Percentiles rank a stretch among this genome's conserved stretches.
phyloP scores from a whole-genome alignment of 352 stramenopile species.

The Phytophthora ohioensis region DNA sequence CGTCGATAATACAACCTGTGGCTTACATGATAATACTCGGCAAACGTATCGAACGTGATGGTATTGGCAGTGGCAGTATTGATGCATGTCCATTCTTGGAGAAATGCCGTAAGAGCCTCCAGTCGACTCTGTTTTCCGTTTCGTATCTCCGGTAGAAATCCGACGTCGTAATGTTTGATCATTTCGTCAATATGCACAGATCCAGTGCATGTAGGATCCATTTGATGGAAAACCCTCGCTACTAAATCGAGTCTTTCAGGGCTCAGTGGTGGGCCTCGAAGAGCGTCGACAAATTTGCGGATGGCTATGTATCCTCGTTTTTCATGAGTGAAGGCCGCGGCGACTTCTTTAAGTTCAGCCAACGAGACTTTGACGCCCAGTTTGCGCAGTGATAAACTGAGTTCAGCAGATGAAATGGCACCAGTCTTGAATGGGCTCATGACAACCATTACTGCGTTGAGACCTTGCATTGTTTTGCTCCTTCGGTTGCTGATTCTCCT shows the following conservation, averaged over 20 bases:
- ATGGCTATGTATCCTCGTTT: slow-evolving; percentile 62
- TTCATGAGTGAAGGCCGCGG: slow-evolving; percentile 57
- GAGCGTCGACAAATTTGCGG: slow-evolving; percentile 55
- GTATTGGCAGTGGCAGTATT: slow-evolving; percentile 38
- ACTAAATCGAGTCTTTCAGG: slow-evolving; percentile 49
- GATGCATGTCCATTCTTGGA: slow-evolving; percentile 71
- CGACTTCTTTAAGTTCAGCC: slow-evolving; percentile 47
- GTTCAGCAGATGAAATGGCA: slow-evolving; percentile 54
- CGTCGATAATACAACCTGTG: background rate
- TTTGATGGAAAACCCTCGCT: slow-evolving; percentile 57
- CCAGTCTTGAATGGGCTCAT: slow-evolving; percentile 48
- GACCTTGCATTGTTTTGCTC: slow-evolving; percentile 42
- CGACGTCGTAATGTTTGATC: slow-evolving; percentile 75
- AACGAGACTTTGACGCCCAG: slow-evolving; percentile 57
- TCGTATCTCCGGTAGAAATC: slow-evolving; percentile 75
- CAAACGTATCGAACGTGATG: slow-evolving; percentile 72
- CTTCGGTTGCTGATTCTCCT: slow-evolving; percentile 46
- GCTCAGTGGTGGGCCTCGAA: slow-evolving; percentile 52
- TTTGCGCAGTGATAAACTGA: slow-evolving; percentile 70
- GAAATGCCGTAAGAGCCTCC: slow-evolving; percentile 70
- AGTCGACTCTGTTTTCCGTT: slow-evolving; percentile 62
- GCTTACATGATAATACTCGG: slow-evolving; percentile 83
- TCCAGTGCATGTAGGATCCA: slow-evolving; percentile 55
- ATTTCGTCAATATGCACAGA: slow-evolving; percentile 66
- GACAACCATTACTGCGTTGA: slow-evolving; percentile 59